phyloP scores from a whole-genome alignment of 164 flowering plant genomes.

The Sextonia rubra region DNA sequence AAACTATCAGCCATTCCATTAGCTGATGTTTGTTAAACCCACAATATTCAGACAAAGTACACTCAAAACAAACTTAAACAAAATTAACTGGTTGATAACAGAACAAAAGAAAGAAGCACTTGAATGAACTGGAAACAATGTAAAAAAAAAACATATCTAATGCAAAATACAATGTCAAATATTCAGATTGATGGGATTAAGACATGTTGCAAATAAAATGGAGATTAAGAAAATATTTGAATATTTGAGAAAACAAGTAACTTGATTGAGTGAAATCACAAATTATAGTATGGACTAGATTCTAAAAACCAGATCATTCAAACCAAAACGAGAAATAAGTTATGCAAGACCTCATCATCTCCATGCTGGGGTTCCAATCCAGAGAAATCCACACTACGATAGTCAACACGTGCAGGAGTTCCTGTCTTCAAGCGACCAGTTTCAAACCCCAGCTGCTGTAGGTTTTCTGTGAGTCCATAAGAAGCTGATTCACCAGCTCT shows the following conservation, averaged over 20 bases:
- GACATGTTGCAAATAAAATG: neutral
- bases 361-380: conserved; percentile 90
- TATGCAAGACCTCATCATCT: conserved; percentile 81
- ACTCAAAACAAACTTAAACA: too few relatives aligned
- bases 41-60: too few relatives aligned
- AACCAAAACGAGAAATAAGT: neutral
- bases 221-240: neutral
- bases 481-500: conserved; percentile 99
- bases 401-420: conserved; percentile 94
- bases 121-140: too few relatives aligned
- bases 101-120: too few relatives aligned
- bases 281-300: neutral
- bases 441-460: conserved; percentile 85
- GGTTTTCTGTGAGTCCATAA: conserved; percentile 82
- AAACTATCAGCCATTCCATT: too few relatives aligned
- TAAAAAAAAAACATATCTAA: too few relatives aligned
- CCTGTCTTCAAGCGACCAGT: conserved; percentile 91
- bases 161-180: too few relatives aligned
- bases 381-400: conserved; percentile 78
- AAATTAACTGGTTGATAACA: too few relatives aligned
- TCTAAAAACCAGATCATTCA: neutral
- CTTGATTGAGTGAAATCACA: neutral
- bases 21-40: too few relatives aligned
- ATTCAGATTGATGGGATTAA: neutral
- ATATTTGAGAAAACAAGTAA: neutral